phyloP scores from a whole-genome alignment of 2,329 filamentous ascomycete genomes.

The Cercospora zeina region DNA sequence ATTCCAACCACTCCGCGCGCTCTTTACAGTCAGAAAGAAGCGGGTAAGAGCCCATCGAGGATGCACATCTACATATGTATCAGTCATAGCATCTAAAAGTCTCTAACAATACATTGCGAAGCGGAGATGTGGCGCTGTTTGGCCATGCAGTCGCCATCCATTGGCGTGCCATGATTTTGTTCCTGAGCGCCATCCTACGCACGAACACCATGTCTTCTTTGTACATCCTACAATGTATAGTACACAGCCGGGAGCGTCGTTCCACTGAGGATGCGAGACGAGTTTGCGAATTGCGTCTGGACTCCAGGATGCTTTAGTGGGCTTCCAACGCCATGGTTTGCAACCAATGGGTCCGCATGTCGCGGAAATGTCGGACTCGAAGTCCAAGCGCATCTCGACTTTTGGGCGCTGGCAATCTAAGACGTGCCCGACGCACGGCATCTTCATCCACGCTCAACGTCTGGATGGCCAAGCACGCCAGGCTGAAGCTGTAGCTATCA shows the following conservation, averaged over 20 bases:
- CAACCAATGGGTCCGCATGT: neutral
- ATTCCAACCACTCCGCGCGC: too few species aligned
- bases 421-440: neutral
- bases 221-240: neutral
- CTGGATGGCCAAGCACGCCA: neutral
- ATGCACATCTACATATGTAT: conserved; percentile 9
- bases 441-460: neutral
- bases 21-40: neutral
- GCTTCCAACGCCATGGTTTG: neutral
- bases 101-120: conserved; percentile 15
- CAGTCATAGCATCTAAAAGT: conserved; percentile 3
- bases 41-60: neutral
- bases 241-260: neutral
- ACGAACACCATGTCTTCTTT: neutral
- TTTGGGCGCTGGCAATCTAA: neutral
- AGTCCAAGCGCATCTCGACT: neutral
- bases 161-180: neutral
- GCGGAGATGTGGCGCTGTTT: conserved; percentile 17
- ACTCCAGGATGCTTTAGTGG: neutral
- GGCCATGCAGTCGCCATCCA: neutral
- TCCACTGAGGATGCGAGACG: neutral
- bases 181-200: neutral
- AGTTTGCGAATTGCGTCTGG: neutral
- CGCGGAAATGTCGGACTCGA: neutral
- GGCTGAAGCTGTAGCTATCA: neutral